A percentile compares a stretch with the other conserved stretches of the same genome.
Conservation (phyloP, 257 asterid genomes). For the Solanum pimpinellifolium region DNA sequence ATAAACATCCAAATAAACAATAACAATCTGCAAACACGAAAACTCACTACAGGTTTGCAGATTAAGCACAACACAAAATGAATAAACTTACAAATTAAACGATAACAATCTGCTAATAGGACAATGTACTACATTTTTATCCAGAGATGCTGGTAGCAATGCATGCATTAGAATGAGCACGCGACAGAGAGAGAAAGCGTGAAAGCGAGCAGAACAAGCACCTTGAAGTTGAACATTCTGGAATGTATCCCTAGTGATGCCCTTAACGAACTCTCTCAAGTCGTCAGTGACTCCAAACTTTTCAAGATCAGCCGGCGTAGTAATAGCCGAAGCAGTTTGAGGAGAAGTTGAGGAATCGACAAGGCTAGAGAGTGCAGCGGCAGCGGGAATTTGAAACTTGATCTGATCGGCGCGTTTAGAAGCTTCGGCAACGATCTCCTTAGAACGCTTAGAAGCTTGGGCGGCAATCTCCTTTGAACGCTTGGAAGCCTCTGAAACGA, state of each 20-base stretch:
- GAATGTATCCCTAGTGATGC: conserved; percentile 51
- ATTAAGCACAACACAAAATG: background rate
- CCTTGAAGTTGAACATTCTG: conserved; percentile 80
- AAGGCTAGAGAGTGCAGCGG: conserved; percentile 32
- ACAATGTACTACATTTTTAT: background rate
- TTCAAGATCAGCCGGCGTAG: conserved; percentile 36
- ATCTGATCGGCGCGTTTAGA: conserved; percentile 83
- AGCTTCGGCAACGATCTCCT: conserved; percentile 51
- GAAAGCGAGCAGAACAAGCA: conserved; percentile 2
- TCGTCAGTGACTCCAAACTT: conserved; percentile 75
- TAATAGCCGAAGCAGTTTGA: background rate
- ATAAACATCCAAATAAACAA: background rate
- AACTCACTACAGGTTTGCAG: background rate
- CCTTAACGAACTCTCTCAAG: conserved; percentile 69
- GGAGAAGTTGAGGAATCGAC: conserved; percentile 26
- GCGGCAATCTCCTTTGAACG: conserved; percentile 21
- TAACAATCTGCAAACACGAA: background rate
- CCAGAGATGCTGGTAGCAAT: background rate
- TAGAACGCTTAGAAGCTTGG: conserved; percentile 59
- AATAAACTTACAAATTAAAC: background rate
- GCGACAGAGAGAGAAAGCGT: background rate
- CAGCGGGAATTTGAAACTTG: conserved; percentile 73
- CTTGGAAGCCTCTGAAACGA: conserved; percentile 44
- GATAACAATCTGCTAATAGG: background rate
- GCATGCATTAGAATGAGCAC: background rate